Conservation (phyloP, 768 basidiomycete species). For the Mycena albidolilacea region DNA sequence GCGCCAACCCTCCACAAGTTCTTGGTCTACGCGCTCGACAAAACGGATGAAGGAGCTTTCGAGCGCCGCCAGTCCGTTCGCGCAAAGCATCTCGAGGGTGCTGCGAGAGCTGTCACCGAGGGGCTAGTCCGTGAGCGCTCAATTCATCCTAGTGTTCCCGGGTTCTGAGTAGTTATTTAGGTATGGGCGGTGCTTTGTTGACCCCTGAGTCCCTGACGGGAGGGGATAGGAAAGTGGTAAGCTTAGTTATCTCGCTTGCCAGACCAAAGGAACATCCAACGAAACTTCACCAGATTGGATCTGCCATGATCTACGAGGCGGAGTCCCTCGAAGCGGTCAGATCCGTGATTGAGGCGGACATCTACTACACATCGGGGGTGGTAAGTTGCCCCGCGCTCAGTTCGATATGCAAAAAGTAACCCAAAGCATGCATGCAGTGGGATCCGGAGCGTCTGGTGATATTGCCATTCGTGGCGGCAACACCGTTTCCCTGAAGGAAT, state of each 20-base stretch:
- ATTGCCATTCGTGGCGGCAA: slow-evolving; percentile 39
- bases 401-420: no score
- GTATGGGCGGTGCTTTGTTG: slow-evolving; percentile 70
- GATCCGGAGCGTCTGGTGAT: slow-evolving; percentile 42
- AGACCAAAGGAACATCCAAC: background rate
- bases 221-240: slow-evolving; percentile 72
- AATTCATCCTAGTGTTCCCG: slow-evolving; percentile 44
- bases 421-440: slow-evolving; percentile 31
- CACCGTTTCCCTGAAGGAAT: slow-evolving; percentile 34
- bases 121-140: slow-evolving; percentile 67
- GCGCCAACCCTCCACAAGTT: slow-evolving; percentile 52
- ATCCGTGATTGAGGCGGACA: slow-evolving; percentile 50
- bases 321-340: slow-evolving; percentile 62
- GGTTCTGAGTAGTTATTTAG: slow-evolving; percentile 60
- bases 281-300: slow-evolving; percentile 54
- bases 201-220: slow-evolving; percentile 70
- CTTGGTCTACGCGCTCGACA: slow-evolving; percentile 79
- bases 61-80: slow-evolving; percentile 72
- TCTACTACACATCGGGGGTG: slow-evolving; percentile 58
- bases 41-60: slow-evolving; percentile 69
- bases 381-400: slow-evolving; percentile 45
- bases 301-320: slow-evolving; percentile 65
- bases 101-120: slow-evolving; percentile 55
- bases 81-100: slow-evolving; percentile 63
- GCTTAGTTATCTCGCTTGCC: slow-evolving; percentile 8